Evolutionary conservation across 768 basidiomycete species (phyloP), one percentile per base, ranked within the genome.

Genomic region (Hydnum rufescens): DNA sequence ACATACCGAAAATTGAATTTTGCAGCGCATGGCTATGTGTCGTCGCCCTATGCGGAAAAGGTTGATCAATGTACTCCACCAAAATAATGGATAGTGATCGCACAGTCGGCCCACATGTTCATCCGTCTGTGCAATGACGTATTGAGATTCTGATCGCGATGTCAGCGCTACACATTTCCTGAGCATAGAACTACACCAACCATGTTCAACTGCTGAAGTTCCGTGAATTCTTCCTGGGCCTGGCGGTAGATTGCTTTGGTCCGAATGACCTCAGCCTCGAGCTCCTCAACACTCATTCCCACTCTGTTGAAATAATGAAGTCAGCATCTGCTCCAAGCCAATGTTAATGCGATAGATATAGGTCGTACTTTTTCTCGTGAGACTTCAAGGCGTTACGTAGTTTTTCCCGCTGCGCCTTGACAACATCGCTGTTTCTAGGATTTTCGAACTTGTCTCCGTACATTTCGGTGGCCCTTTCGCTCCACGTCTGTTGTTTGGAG

Each of bases 21-120:
- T 79, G 76, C 84, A 83, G 16, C 86, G 77, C 28, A 88, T 69
- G n/a, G 88, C 82, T 57, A 90, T 90, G 60, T 87, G 82, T 5
- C 77, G 73, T 50, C 92, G 76, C 70, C 92, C 44, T 47, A 25
- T 47, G 8, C 25, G 26, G 26, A 8, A 47, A 13, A 13, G 36
- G 36, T 39, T 39, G 13, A 39, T 47, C 13, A 47, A 26, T 16
- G 26, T 47, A 13, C 13, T 28, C 26, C 26, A 8, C 25, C 13
- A 13, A 47, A 28, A 1, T 28, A 47, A 25, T 25, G 13, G 25
- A 13, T n/a, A n/a, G n/a, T n/a, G n/a, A n/a, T n/a, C n/a, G 13
- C 26, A 47, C 44, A 92, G 53, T 84, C 78, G 52, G 83, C 75
- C 92, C 93, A 96, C 59, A 75, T 76, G 18, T 68, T 63, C 52